Conservation (phyloP, 2,329 filamentous ascomycete species). For the Sclerotinia glacialis region DNA sequence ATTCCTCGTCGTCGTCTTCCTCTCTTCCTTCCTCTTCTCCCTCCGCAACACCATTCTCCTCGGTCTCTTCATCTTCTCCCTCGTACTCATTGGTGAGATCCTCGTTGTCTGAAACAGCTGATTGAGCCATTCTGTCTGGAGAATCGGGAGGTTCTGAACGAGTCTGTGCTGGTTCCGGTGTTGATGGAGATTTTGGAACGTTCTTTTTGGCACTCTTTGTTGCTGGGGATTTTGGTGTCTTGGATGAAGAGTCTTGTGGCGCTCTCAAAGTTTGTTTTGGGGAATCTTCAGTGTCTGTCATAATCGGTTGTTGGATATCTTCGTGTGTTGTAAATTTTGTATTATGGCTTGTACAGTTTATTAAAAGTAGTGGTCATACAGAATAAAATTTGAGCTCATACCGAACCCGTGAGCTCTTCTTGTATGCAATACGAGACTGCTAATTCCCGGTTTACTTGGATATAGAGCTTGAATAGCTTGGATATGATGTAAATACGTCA, state of each 20-base stretch:
- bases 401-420: conserved; percentile 22
- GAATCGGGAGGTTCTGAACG: conserved; percentile 21
- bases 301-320: conserved; percentile 12
- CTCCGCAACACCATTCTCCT: conserved; percentile 15
- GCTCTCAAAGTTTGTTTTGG: conserved; percentile 13
- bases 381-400: conserved; percentile 10
- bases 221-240: conserved; percentile 13
- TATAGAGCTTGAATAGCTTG: conserved; percentile 9
- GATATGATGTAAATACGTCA: conserved; percentile 19
- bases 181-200: conserved; percentile 13
- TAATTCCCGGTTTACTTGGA: conserved; percentile 23
- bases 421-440: conserved; percentile 16
- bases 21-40: conserved; percentile 22
- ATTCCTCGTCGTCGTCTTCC: conserved; percentile 38
- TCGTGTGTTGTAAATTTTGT: neutral
- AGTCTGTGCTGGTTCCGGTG: conserved; percentile 21
- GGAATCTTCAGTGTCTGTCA: conserved; percentile 21
- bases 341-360: neutral
- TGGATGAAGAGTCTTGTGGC: conserved; percentile 3
- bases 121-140: conserved; percentile 19
- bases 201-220: conserved; percentile 10
- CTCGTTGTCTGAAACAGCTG: conserved; percentile 17
- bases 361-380: conserved; percentile 7
- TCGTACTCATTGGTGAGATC: conserved; percentile 21
- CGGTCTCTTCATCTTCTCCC: conserved; percentile 14